Conservation (phyloP, 1,139 yeast genomes). For the Zygoascus sp. region DNA sequence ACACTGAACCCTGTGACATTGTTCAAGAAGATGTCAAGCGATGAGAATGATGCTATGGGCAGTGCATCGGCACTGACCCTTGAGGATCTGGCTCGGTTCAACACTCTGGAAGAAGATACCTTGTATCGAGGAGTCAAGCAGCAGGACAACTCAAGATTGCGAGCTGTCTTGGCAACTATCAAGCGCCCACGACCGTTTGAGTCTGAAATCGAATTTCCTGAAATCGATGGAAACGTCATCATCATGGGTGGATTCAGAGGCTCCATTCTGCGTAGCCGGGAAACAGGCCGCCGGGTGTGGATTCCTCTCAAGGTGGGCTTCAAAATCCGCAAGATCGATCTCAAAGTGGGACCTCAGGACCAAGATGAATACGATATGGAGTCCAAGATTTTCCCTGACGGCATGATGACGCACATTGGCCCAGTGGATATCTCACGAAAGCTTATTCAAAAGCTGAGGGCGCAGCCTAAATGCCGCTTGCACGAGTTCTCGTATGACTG, state of each 20-base stretch:
- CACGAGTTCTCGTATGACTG: constrained; percentile 87
- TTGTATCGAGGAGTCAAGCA: constrained; percentile 53
- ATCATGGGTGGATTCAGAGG: constrained; percentile 89
- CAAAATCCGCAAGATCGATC: constrained; percentile 61
- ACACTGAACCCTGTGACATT: background rate
- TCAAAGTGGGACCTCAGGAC: constrained; percentile 65
- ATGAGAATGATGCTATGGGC: background rate
- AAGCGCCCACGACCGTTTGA: background rate
- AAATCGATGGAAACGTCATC: constrained; percentile 69
- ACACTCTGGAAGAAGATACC: constrained; percentile 47
- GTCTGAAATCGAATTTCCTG: constrained; percentile 27
- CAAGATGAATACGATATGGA: constrained; percentile 54
- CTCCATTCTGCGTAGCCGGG: constrained; percentile 63
- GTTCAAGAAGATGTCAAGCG: background rate
- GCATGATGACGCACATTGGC: constrained; percentile 75
- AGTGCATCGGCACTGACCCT: constrained; percentile 14
- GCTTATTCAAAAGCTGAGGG: constrained; percentile 50
- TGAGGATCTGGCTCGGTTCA: constrained; percentile 21
- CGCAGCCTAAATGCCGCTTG: constrained; percentile 59
- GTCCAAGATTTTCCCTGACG: constrained; percentile 61
- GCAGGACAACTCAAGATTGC: constrained; percentile 59
- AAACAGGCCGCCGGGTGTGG: constrained; percentile 70
- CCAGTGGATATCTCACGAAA: constrained; percentile 76
- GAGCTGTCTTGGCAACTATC: constrained; percentile 60
- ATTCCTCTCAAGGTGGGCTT: constrained; percentile 84